Base-by-base conservation (phyloP, 2,329 filamentous ascomycete species). In the Microthyrium microscopicum region DNA sequence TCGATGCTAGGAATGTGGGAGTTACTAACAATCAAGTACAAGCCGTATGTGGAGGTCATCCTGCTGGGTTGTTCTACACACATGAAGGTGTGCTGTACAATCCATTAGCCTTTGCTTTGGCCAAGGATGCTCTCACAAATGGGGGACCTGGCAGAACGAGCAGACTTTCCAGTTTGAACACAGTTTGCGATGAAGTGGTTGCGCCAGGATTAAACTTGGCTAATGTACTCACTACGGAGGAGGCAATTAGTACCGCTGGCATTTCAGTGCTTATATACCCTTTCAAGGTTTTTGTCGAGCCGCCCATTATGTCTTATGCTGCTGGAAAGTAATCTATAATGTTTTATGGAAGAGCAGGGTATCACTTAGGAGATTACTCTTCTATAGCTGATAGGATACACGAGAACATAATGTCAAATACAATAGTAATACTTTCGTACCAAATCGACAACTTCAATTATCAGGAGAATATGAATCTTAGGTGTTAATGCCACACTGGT, bases 21-120 rank as follows among this genome's bases (percentile, higher is more conserved):
- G 62, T 64, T 1, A 57, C 60, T 1, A 69, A 69, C 43, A 59
- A 56, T 27, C 58, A 68, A 34, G 46, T 68, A 1, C 63, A 70
- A 37, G 40, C 29, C 5, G 44, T 58, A 2, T 68, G 63, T 42
- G 22, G 16, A 12, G 22, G 22, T 20, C 22, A 18, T 8, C 51
- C 52, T 0, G 62, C 57, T 1, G 62, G 61, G 3, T 44, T 47
- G 0, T 48, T 66, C 29, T 67, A 65, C 44, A 59, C 55, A 0
- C 66, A 70, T 39, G 64, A 67, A 37, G 58, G 58, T 3, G 50
- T 62, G 21, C 49, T 70, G 26, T 64, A 59, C 41, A 64, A 68
- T 38, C 56, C 61, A 1, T 46, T 69, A 17, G 52, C 54, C 1
- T 60, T 53, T 37, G 52, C 50, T 2, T 43, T 70, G 27, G 48